phyloP scores from a whole-genome alignment of 495 filamentous ascomycete genomes.

The Talaromyces proteolyticus region DNA sequence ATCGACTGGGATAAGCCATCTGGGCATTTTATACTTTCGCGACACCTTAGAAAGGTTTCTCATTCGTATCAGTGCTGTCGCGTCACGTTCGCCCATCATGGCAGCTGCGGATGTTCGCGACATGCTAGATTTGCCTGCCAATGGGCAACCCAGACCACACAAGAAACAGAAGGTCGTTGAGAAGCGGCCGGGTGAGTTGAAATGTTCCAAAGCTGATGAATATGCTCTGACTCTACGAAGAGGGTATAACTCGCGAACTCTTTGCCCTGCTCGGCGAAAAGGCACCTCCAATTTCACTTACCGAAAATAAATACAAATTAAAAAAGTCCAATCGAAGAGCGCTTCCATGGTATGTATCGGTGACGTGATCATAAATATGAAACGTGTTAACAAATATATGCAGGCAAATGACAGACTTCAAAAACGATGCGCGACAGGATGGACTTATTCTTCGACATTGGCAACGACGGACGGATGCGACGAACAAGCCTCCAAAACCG shows the following conservation, averaged over 20 bases:
- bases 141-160: slow-evolving; percentile 54
- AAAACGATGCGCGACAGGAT: slow-evolving; percentile 52
- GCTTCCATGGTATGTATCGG: slow-evolving; percentile 47
- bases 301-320: slow-evolving; percentile 58
- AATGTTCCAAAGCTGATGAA: slow-evolving; percentile 39
- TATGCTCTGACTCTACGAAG: slow-evolving; percentile 38
- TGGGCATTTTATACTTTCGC: no score
- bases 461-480: slow-evolving; percentile 35
- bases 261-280: slow-evolving; percentile 61
- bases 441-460: slow-evolving; percentile 57
- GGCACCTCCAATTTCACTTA: slow-evolving; percentile 62
- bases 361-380: no score
- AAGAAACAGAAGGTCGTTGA: slow-evolving; percentile 75
- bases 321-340: slow-evolving; percentile 20
- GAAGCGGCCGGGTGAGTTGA: slow-evolving; percentile 59
- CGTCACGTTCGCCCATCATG: slow-evolving; percentile 40
- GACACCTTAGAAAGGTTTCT: no score
- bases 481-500: slow-evolving; percentile 23
- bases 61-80: neutral
- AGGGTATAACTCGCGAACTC: slow-evolving; percentile 66
- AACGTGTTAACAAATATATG: no score
- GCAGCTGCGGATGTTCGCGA: slow-evolving; percentile 82
- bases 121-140: slow-evolving; percentile 73
- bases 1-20: no score
- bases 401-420: slow-evolving; percentile 51